Conservation (phyloP, 768 basidiomycete genomes). For the Clathrus columnatus region DNA sequence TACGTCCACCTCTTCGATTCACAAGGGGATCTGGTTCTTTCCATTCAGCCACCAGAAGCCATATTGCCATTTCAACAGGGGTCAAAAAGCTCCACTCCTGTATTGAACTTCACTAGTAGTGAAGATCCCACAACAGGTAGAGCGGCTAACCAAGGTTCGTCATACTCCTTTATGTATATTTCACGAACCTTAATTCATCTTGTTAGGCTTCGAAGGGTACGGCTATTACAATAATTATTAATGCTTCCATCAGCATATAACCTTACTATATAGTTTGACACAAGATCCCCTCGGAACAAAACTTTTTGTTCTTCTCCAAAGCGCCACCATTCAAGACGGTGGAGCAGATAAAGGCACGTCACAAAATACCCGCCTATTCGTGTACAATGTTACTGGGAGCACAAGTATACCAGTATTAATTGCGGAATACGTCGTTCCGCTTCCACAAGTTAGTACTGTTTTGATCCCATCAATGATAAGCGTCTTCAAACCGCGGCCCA, state of each 20-base stretch:
- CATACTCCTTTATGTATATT: neutral
- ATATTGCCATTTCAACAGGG: conserved; percentile 37
- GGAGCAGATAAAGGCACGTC: conserved; percentile 37
- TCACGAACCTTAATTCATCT: neutral
- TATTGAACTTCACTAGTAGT: conserved; percentile 44
- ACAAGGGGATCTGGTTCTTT: conserved; percentile 40
- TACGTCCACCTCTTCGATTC: conserved; percentile 49
- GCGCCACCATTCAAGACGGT: conserved; percentile 58
- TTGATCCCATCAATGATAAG: neutral
- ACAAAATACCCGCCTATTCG: conserved; percentile 47
- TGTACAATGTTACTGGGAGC: conserved; percentile 39
- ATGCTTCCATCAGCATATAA: neutral
- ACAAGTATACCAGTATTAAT: conserved; percentile 28
- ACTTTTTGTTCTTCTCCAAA: conserved; percentile 56
- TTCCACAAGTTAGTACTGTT: conserved; percentile 33
- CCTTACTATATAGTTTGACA: conserved; percentile 53
- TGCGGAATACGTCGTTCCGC: conserved; percentile 53
- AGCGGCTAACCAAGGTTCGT: conserved; percentile 43
- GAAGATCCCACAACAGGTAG: conserved; percentile 45
- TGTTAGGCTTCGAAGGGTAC: neutral
- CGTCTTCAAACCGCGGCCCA: neutral
- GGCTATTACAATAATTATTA: neutral
- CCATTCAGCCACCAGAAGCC: conserved; percentile 51
- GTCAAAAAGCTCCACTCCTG: conserved; percentile 22
- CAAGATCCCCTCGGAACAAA: conserved; percentile 36